A percentile compares a stretch with the other conserved stretches of the same genome.
Evolutionary conservation across 1,139 yeast species (phyloP).

Genomic region (Taphrina flavorubra): DNA sequence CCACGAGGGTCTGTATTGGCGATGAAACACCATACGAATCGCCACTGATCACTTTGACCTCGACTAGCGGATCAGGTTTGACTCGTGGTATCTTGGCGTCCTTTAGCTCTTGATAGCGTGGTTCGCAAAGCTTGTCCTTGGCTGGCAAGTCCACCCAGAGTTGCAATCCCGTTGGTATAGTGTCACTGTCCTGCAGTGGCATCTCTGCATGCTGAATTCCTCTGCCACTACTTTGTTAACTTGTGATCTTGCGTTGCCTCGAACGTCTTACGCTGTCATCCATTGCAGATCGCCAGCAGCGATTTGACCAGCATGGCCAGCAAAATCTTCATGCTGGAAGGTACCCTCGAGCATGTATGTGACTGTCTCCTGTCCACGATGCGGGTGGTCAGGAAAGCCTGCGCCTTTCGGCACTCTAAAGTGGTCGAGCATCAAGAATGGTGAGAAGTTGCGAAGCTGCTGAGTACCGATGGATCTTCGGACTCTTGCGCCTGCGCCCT

Average conservation of each 20-base stretch:
- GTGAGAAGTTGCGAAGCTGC: constrained; percentile 73
- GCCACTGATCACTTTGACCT: constrained; percentile 79
- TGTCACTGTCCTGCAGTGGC: constrained; percentile 46
- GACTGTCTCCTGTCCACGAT: constrained; percentile 87
- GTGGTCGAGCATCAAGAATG: constrained; percentile 85
- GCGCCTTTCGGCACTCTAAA: constrained; percentile 66
- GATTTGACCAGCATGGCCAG: constrained; percentile 78
- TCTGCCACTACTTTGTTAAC: constrained; percentile 57
- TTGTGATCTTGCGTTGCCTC: too few relatives aligned
- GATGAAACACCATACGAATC: constrained; percentile 63
- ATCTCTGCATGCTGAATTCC: constrained; percentile 67
- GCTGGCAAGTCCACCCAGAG: constrained; percentile 91
- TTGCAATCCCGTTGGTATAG: constrained; percentile 74
- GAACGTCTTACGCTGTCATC: constrained; percentile 70
- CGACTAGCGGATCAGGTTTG: constrained; percentile 69
- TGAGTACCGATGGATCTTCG: constrained; percentile 79
- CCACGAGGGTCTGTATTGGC: constrained; percentile 57
- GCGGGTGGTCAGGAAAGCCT: constrained; percentile 95
- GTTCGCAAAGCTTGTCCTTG: constrained; percentile 68
- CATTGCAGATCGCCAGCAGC: constrained; percentile 88
- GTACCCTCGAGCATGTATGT: constrained; percentile 76
- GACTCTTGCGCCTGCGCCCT: constrained; percentile 87
- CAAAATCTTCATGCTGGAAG: constrained; percentile 89
- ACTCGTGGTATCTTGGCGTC: constrained; percentile 73
- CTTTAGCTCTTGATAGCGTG: constrained; percentile 80